Evolutionary conservation across 2,329 filamentous ascomycete genomes (phyloP).

Genomic region (Penicillium sp.): DNA sequence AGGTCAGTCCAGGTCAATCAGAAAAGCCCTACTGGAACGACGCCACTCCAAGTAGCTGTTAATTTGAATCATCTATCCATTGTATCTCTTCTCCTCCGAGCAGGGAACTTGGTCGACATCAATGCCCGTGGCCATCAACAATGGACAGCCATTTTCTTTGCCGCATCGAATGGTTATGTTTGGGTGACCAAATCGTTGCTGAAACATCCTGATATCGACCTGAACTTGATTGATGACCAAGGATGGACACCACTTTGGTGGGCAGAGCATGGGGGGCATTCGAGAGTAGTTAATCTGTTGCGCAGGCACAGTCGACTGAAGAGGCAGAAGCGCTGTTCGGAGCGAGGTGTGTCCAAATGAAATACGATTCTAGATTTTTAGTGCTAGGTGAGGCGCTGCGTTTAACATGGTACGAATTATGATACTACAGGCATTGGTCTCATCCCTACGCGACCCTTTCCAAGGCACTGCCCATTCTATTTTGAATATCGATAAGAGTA

Average conservation of each 20-base stretch:
- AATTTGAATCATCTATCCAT: neutral
- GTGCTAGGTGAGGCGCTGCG: no score
- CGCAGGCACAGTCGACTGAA: neutral
- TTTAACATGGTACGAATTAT: no score
- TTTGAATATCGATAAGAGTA: no score
- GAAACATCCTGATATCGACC: neutral
- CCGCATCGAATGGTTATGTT: neutral
- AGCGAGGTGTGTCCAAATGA: neutral
- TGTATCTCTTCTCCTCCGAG: neutral
- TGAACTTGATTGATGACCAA: neutral
- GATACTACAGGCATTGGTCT: no score
- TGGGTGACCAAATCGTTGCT: neutral
- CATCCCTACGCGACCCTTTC: no score
- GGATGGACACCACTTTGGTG: neutral
- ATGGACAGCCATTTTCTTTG: neutral
- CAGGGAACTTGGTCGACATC: neutral
- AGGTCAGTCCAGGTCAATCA: neutral
- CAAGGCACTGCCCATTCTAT: no score
- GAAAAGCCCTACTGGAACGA: neutral
- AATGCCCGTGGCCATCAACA: neutral
- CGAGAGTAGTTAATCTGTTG: neutral
- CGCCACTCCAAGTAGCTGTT: neutral
- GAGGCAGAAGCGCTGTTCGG: neutral
- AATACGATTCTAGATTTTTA: no score
- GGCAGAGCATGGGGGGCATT: neutral